Evolutionary conservation across 371 early-diverging fungal species (phyloP).

Genomic region (Syncephalastrum sp.): DNA sequence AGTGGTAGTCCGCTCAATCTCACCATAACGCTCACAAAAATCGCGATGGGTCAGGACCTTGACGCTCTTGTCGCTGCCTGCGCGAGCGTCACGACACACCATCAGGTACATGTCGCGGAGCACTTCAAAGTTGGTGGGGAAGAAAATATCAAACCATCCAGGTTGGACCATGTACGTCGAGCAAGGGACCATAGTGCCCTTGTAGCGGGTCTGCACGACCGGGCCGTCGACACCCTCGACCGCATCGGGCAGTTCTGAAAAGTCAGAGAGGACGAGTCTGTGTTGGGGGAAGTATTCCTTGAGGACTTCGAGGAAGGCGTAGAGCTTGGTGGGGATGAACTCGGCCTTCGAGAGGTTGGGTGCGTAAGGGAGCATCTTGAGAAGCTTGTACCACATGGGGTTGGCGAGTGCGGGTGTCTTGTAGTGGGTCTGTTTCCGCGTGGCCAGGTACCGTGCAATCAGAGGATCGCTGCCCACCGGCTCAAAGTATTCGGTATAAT

Average conservation of each 20-base stretch:
- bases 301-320: constrained; percentile 74
- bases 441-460: constrained; percentile 66
- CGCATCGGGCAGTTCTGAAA: constrained; percentile 78
- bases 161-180: constrained; percentile 94
- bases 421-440: constrained; percentile 59
- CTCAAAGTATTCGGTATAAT: constrained; percentile 85
- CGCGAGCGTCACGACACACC: constrained; percentile 54
- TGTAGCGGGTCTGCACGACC: constrained; percentile 91
- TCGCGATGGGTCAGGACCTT: constrained; percentile 76
- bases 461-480: constrained; percentile 72
- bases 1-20: constrained; percentile 74
- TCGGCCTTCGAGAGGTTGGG: constrained; percentile 84
- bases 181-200: constrained; percentile 90
- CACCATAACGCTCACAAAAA: constrained; percentile 79
- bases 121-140: constrained; percentile 94
- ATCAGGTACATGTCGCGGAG: constrained; percentile 73
- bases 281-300: constrained; percentile 83
- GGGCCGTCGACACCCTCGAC: constrained; percentile 85
- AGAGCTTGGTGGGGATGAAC: constrained; percentile 90
- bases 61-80: constrained; percentile 43
- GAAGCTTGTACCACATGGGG: constrained; percentile 43
- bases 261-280: constrained; percentile 89
- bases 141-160: constrained; percentile 98
- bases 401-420: constrained; percentile 61
- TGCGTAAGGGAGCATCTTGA: constrained; percentile 76